Base-by-base conservation (phyloP, 768 basidiomycete genomes). In the Leucosporidium creatinivorum region DNA sequence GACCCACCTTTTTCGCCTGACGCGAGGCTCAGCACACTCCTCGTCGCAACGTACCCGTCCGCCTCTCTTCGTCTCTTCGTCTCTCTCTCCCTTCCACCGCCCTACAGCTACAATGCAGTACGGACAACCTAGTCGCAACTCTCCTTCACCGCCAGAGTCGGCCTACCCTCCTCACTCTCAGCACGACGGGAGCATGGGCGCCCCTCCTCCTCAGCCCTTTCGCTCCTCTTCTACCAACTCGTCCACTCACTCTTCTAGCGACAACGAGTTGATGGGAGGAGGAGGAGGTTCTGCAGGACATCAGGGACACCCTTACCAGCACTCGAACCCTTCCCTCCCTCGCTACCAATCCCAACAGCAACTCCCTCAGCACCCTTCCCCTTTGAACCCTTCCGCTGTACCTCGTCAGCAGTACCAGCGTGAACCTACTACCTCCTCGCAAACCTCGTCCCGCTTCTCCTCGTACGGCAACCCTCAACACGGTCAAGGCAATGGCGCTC, bases 311-410 rank as follows among this genome's bases (percentile, higher is more conserved):
- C 58, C 70, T 7, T 72, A 72, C 59, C 61, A 58, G 61, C 61
- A 33, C 51, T 69, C 67, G 33, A 25, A 48, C 9, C 67, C 65
- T 4, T 69, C 70, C 28, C 70, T 72, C 51, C 70, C 70, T 21
- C 65, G 70, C 13, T 72, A 72, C 70, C 57, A 63, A 39, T 72
- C 60, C 60, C 33, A 66, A 61, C 9, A 58, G 52, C 44, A 69
- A 58, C 55, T 58, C 39, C 50, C 70, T 69, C 67, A 55, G 50
- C 39, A 69, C 65, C 70, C 70, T 12, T 66, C 65, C 36, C 70
- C 70, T 1, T 50, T 72, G n/a, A 72, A 72, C 67, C 70, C 70
- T 39, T 62, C 70, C 15, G 70, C 70, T 44, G 39, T 44, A 44
- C 39, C 39, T 15, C 39, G 39, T 44, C 39, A 44, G 39, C 10